A percentile compares a stretch with the other conserved stretches of the same genome.
These are phyloP conservation scores for Brassica nigra DNA, from an alignment of 345 rosid genomes.

Conservation along the genomic window DNA sequence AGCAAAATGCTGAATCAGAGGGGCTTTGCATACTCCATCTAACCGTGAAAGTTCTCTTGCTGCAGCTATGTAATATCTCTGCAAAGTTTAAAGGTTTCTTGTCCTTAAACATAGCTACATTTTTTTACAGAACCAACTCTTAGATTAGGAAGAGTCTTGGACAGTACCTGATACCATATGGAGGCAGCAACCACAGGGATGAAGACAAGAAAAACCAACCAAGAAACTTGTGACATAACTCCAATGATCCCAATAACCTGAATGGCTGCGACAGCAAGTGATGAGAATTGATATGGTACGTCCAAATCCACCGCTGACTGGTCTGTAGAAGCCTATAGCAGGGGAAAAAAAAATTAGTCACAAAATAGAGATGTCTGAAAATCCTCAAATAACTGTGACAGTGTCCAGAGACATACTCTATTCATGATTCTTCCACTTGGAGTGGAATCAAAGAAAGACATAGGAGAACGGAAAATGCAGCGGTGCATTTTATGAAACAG, in stretches of 20 bases:
- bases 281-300: constrained; percentile 51
- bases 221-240: constrained; percentile 81
- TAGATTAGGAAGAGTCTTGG: background rate
- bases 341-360: background rate
- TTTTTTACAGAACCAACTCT: constrained; percentile 16
- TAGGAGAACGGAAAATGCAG: constrained; percentile 71
- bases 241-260: constrained; percentile 67
- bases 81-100: constrained; percentile 33
- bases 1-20: constrained; percentile 79
- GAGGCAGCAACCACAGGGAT: constrained; percentile 65
- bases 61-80: constrained; percentile 70
- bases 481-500: constrained; percentile 71
- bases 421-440: constrained; percentile 74
- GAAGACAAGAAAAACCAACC: constrained; percentile 75
- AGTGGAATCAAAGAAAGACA: constrained; percentile 86
- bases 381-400: background rate
- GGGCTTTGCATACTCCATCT: constrained; percentile 81
- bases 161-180: constrained; percentile 78
- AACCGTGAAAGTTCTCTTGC: constrained; percentile 77
- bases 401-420: constrained; percentile 49
- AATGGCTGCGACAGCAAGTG: constrained; percentile 53
- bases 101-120: background rate
- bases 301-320: constrained; percentile 64
- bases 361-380: background rate
- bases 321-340: constrained; percentile 76